Base-by-base conservation (phyloP, 768 basidiomycete genomes). In the Russula foetens region DNA sequence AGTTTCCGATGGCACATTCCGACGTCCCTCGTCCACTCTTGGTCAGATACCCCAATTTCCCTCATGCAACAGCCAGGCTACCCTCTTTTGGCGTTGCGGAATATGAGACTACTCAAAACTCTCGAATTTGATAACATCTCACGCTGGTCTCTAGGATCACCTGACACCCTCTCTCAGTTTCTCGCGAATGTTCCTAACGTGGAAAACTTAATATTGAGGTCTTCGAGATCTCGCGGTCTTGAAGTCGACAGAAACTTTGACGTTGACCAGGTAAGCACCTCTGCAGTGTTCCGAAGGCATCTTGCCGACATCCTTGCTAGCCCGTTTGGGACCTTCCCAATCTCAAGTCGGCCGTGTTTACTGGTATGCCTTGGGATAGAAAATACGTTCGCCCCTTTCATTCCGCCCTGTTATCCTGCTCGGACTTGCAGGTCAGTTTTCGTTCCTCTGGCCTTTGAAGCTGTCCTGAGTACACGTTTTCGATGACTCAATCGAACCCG, bases 341-440 rank as follows among this genome's bases (percentile, higher is more conserved):
- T 31, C 61, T 62, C 61, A 62, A 53, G 46, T 62, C 61, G 33
- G 61, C 61, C 2, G 38, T 62, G 31, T 47, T 62, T n/a, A 62
- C 61, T 1, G 61, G 61, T 7, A 46, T 62, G 46, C 61, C 61
- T 38, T 62, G 61, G 61, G 45, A 53, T n/a, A 56, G 19, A 48
- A 57, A 48, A 14, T 62, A 62, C 19, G 26, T 62, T 17, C 51
- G 9, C n/a, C 56, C 61, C 24, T 48, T 62, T 48, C 56, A 56
- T 23, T 14, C 56, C 8, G 56, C 56, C 19, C 9, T 62, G 23
- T 2, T 53, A 17, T 58, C 61, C 29, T 52, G 45, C n/a, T 35
- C 56, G 21, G 38, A 29, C 2, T 19, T 62, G 38, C 56, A 58
- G 51, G 61, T 62, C 38, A 24, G 56, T 43, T 35, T 38, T 24